Conservation (phyloP, 2,329 filamentous ascomycete species). For the Trichophyton equinum region DNA sequence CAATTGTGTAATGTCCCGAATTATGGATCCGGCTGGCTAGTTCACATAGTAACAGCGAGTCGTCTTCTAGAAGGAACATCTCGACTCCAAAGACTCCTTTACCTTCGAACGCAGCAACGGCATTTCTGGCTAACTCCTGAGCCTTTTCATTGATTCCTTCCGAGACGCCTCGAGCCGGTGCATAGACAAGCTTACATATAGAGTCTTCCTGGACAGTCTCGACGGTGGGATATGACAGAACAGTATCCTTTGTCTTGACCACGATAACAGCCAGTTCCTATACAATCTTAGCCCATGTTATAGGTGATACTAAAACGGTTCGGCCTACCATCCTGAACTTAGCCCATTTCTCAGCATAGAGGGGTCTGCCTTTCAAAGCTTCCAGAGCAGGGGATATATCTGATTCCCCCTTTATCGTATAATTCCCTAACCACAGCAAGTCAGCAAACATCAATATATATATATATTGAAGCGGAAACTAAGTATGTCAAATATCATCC, state of each 20-base stretch:
- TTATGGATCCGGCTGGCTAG: slow-evolving; percentile 77
- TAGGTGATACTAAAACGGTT: neutral
- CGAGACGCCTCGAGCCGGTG: slow-evolving; percentile 62
- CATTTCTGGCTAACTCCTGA: slow-evolving; percentile 63
- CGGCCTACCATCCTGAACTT: slow-evolving; percentile 54
- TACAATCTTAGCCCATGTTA: neutral
- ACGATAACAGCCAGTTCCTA: slow-evolving; percentile 86
- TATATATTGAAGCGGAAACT: neutral
- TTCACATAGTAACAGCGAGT: slow-evolving; percentile 68
- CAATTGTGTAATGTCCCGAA: slow-evolving; percentile 90
- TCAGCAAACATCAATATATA: slow-evolving; percentile 6
- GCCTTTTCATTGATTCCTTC: slow-evolving; percentile 50
- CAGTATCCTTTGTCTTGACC: slow-evolving; percentile 66
- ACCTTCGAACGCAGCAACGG: slow-evolving; percentile 68
- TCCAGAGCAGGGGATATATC: slow-evolving; percentile 56
- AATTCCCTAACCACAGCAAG: slow-evolving; percentile 44
- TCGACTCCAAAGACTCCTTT: slow-evolving; percentile 94
- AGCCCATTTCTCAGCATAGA: slow-evolving; percentile 86
- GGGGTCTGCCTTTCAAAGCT: slow-evolving; percentile 52
- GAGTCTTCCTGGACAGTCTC: slow-evolving; percentile 93
- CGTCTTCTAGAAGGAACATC: slow-evolving; percentile 73
- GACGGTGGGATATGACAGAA: slow-evolving; percentile 71
- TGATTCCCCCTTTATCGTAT: slow-evolving; percentile 45
- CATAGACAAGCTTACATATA: slow-evolving; percentile 86
- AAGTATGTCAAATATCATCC: slow-evolving; percentile 28